These are phyloP conservation scores for Microcyclospora pomicola DNA, from an alignment of 2,329 filamentous ascomycete genomes.

Conservation along the genomic window DNA sequence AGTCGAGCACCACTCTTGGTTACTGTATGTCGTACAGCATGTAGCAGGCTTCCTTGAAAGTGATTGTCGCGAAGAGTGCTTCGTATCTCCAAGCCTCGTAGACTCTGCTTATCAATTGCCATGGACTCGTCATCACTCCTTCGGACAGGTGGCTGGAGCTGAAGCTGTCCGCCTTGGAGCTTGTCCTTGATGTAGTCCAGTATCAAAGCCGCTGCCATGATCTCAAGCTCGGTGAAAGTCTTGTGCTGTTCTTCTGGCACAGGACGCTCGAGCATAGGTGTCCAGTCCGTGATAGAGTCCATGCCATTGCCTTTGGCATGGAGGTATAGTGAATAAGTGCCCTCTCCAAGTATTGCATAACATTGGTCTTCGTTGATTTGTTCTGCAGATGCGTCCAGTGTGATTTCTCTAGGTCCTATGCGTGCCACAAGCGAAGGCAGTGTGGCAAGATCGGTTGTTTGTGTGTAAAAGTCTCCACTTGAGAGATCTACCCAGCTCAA, in stretches of 20 bases:
- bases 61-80: constrained; percentile 69
- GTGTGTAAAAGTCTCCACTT: constrained; percentile 86
- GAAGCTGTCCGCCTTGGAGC: constrained; percentile 63
- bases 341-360: constrained; percentile 17
- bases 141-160: constrained; percentile 68
- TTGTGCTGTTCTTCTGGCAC: constrained; percentile 40
- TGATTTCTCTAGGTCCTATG: constrained; percentile 70
- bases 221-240: constrained; percentile 54
- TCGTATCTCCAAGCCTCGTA: constrained; percentile 79
- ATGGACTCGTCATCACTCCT: constrained; percentile 65
- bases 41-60: constrained; percentile 71
- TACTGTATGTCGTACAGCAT: constrained; percentile 77
- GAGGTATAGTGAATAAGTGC: constrained; percentile 59
- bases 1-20: constrained; percentile 84
- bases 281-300: constrained; percentile 50
- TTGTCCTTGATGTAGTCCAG: constrained; percentile 72
- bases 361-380: neutral
- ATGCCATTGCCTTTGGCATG: constrained; percentile 36
- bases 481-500: constrained; percentile 91
- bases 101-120: constrained; percentile 81
- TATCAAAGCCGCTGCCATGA: constrained; percentile 64
- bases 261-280: constrained; percentile 60
- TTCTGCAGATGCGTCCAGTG: constrained; percentile 43
- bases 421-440: constrained; percentile 72
- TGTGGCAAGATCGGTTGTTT: constrained; percentile 54